A percentile compares a stretch with the other conserved stretches of the same genome.
phyloP scores from a whole-genome alignment of 345 rosid species.

The Heritiera littoralis region DNA sequence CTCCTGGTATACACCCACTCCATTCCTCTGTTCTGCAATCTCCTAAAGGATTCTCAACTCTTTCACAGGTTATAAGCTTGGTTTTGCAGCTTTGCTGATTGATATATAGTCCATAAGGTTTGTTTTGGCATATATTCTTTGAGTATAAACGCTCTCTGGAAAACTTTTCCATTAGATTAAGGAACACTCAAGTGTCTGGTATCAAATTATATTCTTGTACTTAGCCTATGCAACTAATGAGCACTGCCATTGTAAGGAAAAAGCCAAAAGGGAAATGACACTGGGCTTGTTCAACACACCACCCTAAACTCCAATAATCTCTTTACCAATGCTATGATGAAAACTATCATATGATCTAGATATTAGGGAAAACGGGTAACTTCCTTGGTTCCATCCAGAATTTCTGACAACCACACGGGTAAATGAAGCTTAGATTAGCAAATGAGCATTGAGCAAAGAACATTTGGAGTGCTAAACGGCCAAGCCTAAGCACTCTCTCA shows the following conservation, averaged over 20 bases:
- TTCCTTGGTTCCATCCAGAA: no score
- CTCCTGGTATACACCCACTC: slow-evolving; percentile 56
- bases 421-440: not conserved
- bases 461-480: not conserved
- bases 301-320: no score
- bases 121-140: slow-evolving; percentile 32
- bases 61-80: not conserved
- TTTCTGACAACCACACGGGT: not conserved
- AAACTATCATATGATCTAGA: no score
- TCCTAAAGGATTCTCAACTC: not conserved
- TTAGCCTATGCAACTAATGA: not conserved
- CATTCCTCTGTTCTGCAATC: slow-evolving; percentile 28
- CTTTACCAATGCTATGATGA: no score
- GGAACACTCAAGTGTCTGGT: slow-evolving; percentile 27
- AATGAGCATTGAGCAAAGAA: not conserved
- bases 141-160: slow-evolving; percentile 16
- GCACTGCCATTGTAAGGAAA: no score
- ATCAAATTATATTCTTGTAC: slow-evolving; percentile 11
- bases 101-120: not conserved
- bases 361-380: not conserved
- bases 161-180: slow-evolving; percentile 15
- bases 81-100: not conserved
- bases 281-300: no score
- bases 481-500: not conserved
- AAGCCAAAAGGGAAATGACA: no score